Conservation (phyloP, 176 grass and related monocot genomes). For the Cenchrus americanus region DNA sequence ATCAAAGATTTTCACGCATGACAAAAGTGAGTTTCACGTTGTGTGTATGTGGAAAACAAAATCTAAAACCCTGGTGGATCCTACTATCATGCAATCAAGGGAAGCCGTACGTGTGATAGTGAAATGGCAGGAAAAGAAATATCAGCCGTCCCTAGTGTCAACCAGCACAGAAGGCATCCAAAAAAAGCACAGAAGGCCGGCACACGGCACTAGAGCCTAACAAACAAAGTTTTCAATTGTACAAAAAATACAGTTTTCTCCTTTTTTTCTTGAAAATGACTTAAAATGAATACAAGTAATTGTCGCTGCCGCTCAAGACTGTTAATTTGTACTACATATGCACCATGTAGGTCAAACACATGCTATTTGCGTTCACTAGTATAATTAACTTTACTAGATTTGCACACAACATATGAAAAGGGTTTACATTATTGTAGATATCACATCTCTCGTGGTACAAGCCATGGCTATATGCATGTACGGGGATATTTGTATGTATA, state of each 20-base stretch:
- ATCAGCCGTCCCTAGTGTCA: slow-evolving; percentile 36
- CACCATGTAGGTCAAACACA: slow-evolving; percentile 13
- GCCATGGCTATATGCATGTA: neutral
- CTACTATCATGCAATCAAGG: slow-evolving; percentile 26
- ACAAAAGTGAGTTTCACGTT: too few species aligned
- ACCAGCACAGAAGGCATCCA: slow-evolving; percentile 20
- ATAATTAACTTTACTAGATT: slow-evolving; percentile 16
- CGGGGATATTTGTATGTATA: neutral
- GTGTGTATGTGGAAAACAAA: too few species aligned
- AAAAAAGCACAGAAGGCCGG: slow-evolving; percentile 32
- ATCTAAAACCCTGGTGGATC: too few species aligned
- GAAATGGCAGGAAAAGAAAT: slow-evolving; percentile 13
- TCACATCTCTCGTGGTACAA: slow-evolving; percentile 29
- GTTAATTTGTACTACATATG: slow-evolving; percentile 29
- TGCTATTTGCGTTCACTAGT: neutral
- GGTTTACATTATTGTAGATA: neutral
- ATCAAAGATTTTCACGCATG: too few species aligned
- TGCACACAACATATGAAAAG: neutral
- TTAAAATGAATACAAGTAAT: slow-evolving; percentile 17
- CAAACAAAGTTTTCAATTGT: slow-evolving; percentile 1
- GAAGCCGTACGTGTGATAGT: slow-evolving; percentile 50
- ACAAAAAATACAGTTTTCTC: slow-evolving; percentile 36
- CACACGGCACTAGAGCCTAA: slow-evolving; percentile 40
- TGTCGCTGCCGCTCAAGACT: slow-evolving; percentile 1
- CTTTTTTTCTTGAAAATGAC: slow-evolving; percentile 53